phyloP scores from a whole-genome alignment of 164 flowering plant genomes.

The Piper betle region DNA sequence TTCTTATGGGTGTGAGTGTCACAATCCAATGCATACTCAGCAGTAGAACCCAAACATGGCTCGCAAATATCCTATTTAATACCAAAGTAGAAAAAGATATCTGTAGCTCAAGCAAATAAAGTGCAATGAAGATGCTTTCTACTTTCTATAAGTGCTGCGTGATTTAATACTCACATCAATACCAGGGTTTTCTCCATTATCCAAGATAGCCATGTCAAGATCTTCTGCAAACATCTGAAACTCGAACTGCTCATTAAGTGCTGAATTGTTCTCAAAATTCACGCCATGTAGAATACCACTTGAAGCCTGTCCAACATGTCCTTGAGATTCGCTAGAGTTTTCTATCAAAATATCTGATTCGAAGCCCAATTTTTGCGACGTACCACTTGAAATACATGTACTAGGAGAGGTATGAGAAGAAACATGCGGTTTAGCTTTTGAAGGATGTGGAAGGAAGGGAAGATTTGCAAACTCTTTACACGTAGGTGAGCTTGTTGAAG shows the following conservation, averaged over 20 bases:
- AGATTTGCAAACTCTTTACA: conserved; percentile 35
- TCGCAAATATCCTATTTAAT: conserved; percentile 41
- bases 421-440: conserved; percentile 15
- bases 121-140: neutral
- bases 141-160: too few species aligned
- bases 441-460: conserved; percentile 57
- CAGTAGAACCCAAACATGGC: conserved; percentile 19
- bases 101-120: neutral
- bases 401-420: conserved; percentile 27
- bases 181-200: conserved; percentile 40
- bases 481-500: conserved; percentile 39
- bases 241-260: conserved; percentile 38
- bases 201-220: conserved; percentile 56
- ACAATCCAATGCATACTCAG: conserved; percentile 10
- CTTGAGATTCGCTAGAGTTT: conserved; percentile 21
- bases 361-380: conserved; percentile 14
- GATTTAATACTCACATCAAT: conserved; percentile 37
- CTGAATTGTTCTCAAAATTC: conserved; percentile 20
- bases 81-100: neutral
- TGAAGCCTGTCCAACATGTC: conserved; percentile 19
- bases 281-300: conserved; percentile 22
- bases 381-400: conserved; percentile 18
- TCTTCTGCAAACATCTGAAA: conserved; percentile 50
- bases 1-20: conserved; percentile 6
- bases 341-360: conserved; percentile 24